These are phyloP conservation scores for Eutypella sp. DNA, from an alignment of 2,329 filamentous ascomycete genomes.

Conservation along the genomic window DNA sequence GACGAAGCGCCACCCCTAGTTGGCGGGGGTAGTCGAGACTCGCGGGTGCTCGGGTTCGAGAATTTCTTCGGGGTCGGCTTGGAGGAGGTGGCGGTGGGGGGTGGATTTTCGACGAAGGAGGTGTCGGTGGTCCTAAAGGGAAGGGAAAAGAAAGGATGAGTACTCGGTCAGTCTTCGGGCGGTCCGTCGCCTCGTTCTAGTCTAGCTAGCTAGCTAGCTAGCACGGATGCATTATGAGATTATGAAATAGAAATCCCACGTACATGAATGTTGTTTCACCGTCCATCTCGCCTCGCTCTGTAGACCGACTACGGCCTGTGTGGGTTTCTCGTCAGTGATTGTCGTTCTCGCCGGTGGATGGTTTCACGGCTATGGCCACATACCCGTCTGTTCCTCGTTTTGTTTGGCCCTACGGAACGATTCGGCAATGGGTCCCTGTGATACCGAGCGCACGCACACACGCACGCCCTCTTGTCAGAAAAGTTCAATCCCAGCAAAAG, in stretches of 20 bases:
- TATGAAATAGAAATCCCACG: constrained; percentile 26
- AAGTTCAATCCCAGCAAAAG: too few species aligned
- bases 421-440: constrained; percentile 72
- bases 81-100: constrained; percentile 47
- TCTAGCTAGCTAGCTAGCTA: too few species aligned
- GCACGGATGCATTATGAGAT: constrained; percentile 12
- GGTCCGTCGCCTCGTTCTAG: too few species aligned
- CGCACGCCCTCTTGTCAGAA: too few species aligned
- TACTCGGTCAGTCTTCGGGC: too few species aligned
- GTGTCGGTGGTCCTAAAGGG: constrained; percentile 75
- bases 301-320: constrained; percentile 21
- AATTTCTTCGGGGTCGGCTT: constrained; percentile 44
- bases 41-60: constrained; percentile 35
- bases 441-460: neutral
- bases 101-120: constrained; percentile 82
- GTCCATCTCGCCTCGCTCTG: constrained; percentile 36
- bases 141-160: too few species aligned
- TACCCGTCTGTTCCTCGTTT: constrained; percentile 47
- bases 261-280: constrained; percentile 81
- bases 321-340: neutral
- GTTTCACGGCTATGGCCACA: too few species aligned
- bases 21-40: constrained; percentile 44
- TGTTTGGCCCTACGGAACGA: constrained; percentile 69
- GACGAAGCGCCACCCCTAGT: constrained; percentile 33
- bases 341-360: constrained; percentile 9